phyloP scores from a whole-genome alignment of 495 filamentous ascomycete species.

The Cercophora newfieldiana region DNA sequence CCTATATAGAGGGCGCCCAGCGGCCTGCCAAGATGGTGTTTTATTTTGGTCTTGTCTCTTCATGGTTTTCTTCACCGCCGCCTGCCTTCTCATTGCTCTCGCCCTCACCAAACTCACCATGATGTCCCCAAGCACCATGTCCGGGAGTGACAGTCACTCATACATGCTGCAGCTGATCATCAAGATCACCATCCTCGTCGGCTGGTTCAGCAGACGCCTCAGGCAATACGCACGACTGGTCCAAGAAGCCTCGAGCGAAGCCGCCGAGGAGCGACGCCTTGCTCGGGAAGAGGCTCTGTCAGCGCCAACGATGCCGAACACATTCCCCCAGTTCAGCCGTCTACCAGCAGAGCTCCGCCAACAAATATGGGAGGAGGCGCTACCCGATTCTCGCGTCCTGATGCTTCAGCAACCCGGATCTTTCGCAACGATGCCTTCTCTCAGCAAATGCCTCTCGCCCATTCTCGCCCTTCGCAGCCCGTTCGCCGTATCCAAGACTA shows the following conservation, averaged over 20 bases:
- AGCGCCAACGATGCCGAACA: constrained; percentile 3
- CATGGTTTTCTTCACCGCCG: neutral
- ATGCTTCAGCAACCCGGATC: constrained; percentile 21
- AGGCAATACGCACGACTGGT: constrained; percentile 9
- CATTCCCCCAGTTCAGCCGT: constrained; percentile 23
- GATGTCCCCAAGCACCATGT: neutral
- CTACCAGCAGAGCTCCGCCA: constrained; percentile 30
- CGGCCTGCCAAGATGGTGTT: neutral
- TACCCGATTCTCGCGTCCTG: constrained; percentile 25
- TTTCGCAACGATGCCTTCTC: neutral
- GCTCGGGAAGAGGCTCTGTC: neutral
- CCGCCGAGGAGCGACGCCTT: constrained; percentile 11
- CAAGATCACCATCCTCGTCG: constrained; percentile 20
- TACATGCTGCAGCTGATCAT: constrained; percentile 19
- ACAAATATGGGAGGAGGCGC: constrained; percentile 28
- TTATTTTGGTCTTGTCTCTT: neutral
- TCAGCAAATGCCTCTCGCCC: neutral
- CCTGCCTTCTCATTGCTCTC: neutral
- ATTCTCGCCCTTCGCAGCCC: neutral
- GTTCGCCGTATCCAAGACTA: neutral
- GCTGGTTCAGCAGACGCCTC: constrained; percentile 20
- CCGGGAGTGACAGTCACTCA: constrained; percentile 4
- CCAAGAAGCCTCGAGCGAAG: constrained; percentile 18
- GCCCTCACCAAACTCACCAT: neutral
- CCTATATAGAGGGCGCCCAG: neutral